phyloP scores from a whole-genome alignment of 768 basidiomycete genomes.

The Lyophyllum shimeji region DNA sequence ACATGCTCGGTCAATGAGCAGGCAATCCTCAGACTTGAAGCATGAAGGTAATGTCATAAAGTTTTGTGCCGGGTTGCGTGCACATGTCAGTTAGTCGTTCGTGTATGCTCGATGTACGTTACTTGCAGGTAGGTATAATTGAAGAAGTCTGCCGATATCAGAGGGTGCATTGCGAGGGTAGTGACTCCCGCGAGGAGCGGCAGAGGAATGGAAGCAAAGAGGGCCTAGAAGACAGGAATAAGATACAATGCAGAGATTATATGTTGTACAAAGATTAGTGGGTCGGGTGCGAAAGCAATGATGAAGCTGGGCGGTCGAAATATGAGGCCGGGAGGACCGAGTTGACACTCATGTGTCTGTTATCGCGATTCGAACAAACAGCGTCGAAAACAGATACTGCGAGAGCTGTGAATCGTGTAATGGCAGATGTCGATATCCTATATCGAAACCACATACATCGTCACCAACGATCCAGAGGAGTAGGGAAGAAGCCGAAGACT shows the following conservation, averaged over 20 bases:
- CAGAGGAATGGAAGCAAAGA: neutral
- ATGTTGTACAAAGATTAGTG: neutral
- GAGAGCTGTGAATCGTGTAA: conserved; percentile 87
- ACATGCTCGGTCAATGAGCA: no score
- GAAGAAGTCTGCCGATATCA: neutral
- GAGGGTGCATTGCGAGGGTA: neutral
- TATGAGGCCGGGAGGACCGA: neutral
- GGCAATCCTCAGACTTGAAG: no score
- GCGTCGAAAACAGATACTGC: conserved; percentile 89
- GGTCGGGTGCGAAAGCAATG: neutral
- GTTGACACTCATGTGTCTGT: conserved; percentile 10
- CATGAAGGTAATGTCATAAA: no score
- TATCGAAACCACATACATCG: conserved; percentile 4
- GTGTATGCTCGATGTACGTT: no score
- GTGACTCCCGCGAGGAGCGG: neutral
- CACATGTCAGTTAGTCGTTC: no score
- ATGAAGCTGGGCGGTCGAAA: neutral
- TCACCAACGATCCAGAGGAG: neutral
- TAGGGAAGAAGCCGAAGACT: conserved; percentile 14
- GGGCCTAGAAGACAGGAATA: neutral
- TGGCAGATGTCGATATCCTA: conserved; percentile 92
- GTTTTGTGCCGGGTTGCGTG: no score
- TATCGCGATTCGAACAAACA: conserved; percentile 77
- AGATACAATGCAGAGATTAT: neutral
- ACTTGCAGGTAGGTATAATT: neutral